Percentiles rank a stretch among this genome's conserved stretches.
Evolutionary conservation across 1,139 yeast species (phyloP).

Genomic region (Hansenula sp.): DNA sequence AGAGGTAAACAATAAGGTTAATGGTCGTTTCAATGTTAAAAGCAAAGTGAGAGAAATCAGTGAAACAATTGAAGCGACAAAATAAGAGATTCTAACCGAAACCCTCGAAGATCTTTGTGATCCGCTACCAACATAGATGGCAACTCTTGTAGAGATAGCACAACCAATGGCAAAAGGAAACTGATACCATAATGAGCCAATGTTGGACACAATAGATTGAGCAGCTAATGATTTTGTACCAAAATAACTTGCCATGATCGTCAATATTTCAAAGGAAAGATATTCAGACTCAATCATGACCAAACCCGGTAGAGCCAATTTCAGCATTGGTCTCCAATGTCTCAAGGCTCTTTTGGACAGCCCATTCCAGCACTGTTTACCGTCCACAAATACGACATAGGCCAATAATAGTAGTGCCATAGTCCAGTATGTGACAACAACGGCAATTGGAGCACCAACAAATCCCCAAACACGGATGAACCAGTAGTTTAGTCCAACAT

Average conservation of each 20-base stretch:
- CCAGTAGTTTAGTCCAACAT: slow-evolving; percentile 27
- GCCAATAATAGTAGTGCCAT: slow-evolving; percentile 27
- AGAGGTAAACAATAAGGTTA: slow-evolving; percentile 26
- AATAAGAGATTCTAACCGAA: slow-evolving; percentile 16
- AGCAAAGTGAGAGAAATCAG: slow-evolving; percentile 20
- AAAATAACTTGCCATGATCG: slow-evolving; percentile 35
- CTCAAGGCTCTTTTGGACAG: slow-evolving; percentile 21
- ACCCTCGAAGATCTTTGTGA: slow-evolving; percentile 18
- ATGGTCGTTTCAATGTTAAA: slow-evolving; percentile 18
- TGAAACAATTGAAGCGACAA: slow-evolving; percentile 26
- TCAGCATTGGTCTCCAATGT: slow-evolving; percentile 33
- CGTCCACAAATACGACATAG: slow-evolving; percentile 28
- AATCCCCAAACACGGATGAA: slow-evolving; percentile 31
- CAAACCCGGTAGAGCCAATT: slow-evolving; percentile 36
- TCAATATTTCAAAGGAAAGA: slow-evolving; percentile 38
- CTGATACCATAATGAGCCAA: slow-evolving; percentile 37
- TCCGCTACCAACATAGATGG: slow-evolving; percentile 33
- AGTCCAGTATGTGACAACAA: slow-evolving; percentile 32
- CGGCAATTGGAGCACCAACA: slow-evolving; percentile 36
- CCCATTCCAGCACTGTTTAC: slow-evolving; percentile 32
- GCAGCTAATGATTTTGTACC: slow-evolving; percentile 40
- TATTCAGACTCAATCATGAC: slow-evolving; percentile 40
- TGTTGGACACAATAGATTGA: slow-evolving; percentile 36
- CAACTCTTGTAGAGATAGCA: slow-evolving; percentile 38
- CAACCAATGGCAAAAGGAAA: slow-evolving; percentile 39